Percentiles rank a stretch among this genome's conserved stretches.
Conservation (phyloP, 768 basidiomycete species). For the Phanerochaete sordida region DNA sequence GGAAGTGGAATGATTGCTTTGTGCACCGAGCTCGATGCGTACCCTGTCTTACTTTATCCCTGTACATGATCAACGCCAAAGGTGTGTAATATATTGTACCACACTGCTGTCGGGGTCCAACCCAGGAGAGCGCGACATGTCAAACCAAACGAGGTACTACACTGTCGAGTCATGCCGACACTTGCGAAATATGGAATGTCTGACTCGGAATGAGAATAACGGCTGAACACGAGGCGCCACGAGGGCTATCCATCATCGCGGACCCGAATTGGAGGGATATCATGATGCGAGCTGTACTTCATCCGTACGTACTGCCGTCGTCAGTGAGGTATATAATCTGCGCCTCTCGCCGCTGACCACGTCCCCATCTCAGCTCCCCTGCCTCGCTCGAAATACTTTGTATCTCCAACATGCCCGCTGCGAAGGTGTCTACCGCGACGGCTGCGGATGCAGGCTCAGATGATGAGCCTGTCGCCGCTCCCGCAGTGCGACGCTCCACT, state of each 20-base stretch:
- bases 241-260: neutral
- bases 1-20: neutral
- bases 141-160: too few species aligned
- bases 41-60: neutral
- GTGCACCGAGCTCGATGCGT: neutral
- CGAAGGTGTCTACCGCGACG: neutral
- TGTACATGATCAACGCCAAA: neutral
- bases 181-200: neutral
- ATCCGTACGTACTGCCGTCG: neutral
- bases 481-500: constrained; percentile 1
- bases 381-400: neutral
- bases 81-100: neutral
- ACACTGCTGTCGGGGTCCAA: too few species aligned
- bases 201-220: neutral
- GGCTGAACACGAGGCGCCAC: neutral
- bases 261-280: neutral
- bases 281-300: neutral
- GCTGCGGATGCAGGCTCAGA: neutral
- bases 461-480: neutral
- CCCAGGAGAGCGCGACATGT: too few species aligned
- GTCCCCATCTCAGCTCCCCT: neutral
- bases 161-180: neutral
- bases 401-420: neutral
- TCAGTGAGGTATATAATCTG: neutral
- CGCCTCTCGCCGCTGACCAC: neutral